These are phyloP conservation scores for Talaromyces nanjingensis DNA, from an alignment of 495 filamentous ascomycete species.

Conservation along the genomic window DNA sequence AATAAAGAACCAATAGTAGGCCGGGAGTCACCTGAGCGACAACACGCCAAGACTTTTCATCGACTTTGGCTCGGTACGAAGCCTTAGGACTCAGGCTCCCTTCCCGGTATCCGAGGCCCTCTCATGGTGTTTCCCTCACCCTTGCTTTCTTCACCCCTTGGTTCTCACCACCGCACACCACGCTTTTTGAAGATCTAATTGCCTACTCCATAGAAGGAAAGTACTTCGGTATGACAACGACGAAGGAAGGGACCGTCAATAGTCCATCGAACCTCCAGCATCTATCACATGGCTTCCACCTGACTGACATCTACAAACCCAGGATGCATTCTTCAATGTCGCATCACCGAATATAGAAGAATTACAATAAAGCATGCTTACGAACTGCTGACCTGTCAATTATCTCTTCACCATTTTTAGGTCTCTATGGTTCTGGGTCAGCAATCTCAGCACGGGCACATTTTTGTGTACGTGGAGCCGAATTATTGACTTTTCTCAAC, in stretches of 20 bases:
- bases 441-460: not conserved
- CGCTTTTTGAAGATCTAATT: not conserved
- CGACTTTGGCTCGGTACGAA: not conserved
- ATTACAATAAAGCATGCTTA: not conserved
- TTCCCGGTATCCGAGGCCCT: no score
- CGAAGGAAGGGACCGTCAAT: not conserved
- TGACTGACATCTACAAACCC: not conserved
- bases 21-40: not conserved
- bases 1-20: not conserved
- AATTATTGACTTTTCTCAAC: not conserved
- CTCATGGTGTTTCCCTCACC: not conserved
- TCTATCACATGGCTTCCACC: not conserved
- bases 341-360: not conserved
- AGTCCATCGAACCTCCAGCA: not conserved
- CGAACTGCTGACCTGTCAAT: not conserved
- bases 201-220: not conserved
- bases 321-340: not conserved
- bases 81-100: not conserved
- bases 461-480: not conserved
- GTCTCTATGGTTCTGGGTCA: not conserved
- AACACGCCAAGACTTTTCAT: not conserved
- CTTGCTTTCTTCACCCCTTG: constrained; percentile 1
- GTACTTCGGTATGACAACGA: not conserved
- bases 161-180: not conserved
- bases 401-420: not conserved